Evolutionary conservation across 2,329 filamentous ascomycete species (phyloP), one percentile per base, ranked within the genome.

Genomic region (Clarireedia sp.): DNA sequence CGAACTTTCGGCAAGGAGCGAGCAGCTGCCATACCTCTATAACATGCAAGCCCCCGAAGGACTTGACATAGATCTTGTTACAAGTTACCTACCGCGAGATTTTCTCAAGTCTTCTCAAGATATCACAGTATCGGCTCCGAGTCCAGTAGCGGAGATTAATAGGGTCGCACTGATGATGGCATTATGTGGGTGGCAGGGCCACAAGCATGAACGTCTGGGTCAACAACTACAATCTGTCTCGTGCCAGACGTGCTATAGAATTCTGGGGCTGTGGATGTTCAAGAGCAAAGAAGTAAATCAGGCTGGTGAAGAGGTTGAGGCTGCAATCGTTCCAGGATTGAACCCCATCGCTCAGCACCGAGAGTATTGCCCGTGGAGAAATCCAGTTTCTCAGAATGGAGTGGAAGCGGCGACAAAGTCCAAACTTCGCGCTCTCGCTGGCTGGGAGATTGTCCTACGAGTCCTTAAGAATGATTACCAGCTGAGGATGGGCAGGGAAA

Each of bases 261-360:
- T 91, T 1, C 76, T 97, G 0, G 94, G 94, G 0, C 77, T 99
- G 2, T 99, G 94, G 94, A 86, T 99, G 75, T 97, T 95, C 69
- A 87, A 84, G 66, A 85, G 84, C 69, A 90, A 85, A 70, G 80
- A 82, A 64, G 79, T 86, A 29, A 78, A 81, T 56, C 70, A 73
- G 16, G 77, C 76, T 0, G 71, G 77, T 37, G 66, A 73, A 37
- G 72, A 83, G 9, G 70, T 85, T 10, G 75, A 79, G 4, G 60
- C 59, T 10, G 79, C 83, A 2, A 78, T 80, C 1, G 85, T 87
- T 77, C 79, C 81, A 61, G 75, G 80, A 55, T 76, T 94, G 1
- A 84, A 92, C 65, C 82, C 83, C 4, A 71, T 85, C 2, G 77
- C 78, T 5, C 86, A 91, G 68, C 89, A 94, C 69, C 82, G 89